Conservation (phyloP, 2,329 filamentous ascomycete species). For the Apiospora arundinis region DNA sequence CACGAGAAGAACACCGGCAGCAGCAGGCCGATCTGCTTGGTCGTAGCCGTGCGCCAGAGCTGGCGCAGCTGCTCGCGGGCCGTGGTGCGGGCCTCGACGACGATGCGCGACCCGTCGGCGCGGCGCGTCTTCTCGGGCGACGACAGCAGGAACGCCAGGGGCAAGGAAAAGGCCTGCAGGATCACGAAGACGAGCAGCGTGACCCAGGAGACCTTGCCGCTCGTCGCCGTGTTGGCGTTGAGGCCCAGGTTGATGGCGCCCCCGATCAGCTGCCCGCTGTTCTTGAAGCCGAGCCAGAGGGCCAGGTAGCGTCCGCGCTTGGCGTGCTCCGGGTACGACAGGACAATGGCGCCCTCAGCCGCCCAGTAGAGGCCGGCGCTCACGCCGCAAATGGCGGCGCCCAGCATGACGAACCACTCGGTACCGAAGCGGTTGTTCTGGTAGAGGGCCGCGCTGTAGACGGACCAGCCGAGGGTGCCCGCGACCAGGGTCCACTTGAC, state of each 20-base stretch:
- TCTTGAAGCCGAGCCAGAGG: conserved; percentile 67
- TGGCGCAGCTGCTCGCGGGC: conserved; percentile 26
- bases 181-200: conserved; percentile 76
- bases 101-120: conserved; percentile 56
- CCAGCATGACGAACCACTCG: conserved; percentile 73
- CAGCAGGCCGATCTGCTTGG: conserved; percentile 22
- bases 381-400: conserved; percentile 72
- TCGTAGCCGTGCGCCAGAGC: background rate
- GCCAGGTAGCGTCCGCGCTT: conserved; percentile 71
- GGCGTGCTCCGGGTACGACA: conserved; percentile 74
- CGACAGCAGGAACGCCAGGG: conserved; percentile 69
- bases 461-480: conserved; percentile 74
- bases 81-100: conserved; percentile 23
- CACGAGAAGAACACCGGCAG: conserved; percentile 34
- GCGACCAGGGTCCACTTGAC: conserved; percentile 75
- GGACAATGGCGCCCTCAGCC: conserved; percentile 75
- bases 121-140: conserved; percentile 67
- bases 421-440: conserved; percentile 73
- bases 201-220: conserved; percentile 71
- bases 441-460: conserved; percentile 74
- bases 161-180: conserved; percentile 68
- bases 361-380: conserved; percentile 79
- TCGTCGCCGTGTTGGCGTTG: conserved; percentile 61
- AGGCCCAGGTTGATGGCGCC: conserved; percentile 75
- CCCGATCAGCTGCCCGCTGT: conserved; percentile 72